phyloP scores from a whole-genome alignment of 2,329 filamentous ascomycete species.

The Beauveria australis region DNA sequence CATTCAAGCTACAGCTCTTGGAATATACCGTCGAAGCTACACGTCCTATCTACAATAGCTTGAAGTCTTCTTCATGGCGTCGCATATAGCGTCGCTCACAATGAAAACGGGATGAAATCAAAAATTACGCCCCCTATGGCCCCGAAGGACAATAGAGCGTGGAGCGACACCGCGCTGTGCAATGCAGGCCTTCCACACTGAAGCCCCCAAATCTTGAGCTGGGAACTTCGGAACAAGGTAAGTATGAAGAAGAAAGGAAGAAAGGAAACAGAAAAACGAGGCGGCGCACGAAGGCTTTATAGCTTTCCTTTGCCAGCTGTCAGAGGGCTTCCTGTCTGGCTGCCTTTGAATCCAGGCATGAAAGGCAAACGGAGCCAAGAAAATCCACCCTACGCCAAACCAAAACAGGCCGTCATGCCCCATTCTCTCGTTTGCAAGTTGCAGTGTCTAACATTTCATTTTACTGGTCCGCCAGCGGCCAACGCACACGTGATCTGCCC shows the following conservation, averaged over 20 bases:
- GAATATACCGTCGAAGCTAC: background rate
- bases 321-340: constrained; percentile 16
- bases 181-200: constrained; percentile 45
- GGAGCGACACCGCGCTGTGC: constrained; percentile 45
- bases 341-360: constrained; percentile 14
- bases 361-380: constrained; percentile 10
- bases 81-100: constrained; percentile 30
- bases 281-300: constrained; percentile 23
- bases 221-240: constrained; percentile 40
- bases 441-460: no score
- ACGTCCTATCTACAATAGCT: background rate
- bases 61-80: constrained; percentile 34
- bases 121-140: constrained; percentile 48
- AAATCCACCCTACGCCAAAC: background rate
- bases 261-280: constrained; percentile 16
- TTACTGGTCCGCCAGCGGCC: background rate
- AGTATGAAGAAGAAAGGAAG: constrained; percentile 41
- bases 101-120: constrained; percentile 41
- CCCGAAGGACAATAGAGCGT: constrained; percentile 46
- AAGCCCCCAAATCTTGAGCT: constrained; percentile 37
- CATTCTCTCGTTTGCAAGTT: background rate
- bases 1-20: no score
- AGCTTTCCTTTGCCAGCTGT: constrained; percentile 14
- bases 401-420: background rate
- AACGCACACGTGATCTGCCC: constrained; percentile 18